phyloP scores from a whole-genome alignment of 306 rosid genomes.

The Vigna trinervia region DNA sequence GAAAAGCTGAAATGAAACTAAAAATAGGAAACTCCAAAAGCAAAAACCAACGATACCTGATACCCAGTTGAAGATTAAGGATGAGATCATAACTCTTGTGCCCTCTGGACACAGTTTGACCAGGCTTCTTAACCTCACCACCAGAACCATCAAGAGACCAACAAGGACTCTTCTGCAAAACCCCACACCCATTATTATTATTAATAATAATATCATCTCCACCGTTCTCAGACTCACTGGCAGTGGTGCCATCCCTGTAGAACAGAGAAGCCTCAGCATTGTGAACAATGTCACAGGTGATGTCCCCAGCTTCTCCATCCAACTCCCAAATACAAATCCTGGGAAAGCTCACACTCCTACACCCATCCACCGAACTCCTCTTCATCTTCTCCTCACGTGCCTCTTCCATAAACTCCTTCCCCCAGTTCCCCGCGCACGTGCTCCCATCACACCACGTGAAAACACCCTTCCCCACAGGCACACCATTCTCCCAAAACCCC shows the following conservation, averaged over 20 bases:
- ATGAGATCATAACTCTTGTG: constrained; percentile 65
- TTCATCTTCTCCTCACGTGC: constrained; percentile 28
- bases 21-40: background rate
- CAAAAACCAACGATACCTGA: constrained; percentile 43
- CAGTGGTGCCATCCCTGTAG: constrained; percentile 45
- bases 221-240: constrained; percentile 29
- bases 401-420: constrained; percentile 40
- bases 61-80: constrained; percentile 60
- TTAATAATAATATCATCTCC: background rate
- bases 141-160: constrained; percentile 44
- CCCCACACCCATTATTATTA: background rate
- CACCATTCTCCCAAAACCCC: constrained; percentile 64
- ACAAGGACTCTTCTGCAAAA: constrained; percentile 45
- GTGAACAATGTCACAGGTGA: constrained; percentile 65
- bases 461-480: constrained; percentile 52
- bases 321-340: constrained; percentile 71
- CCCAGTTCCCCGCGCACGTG: constrained; percentile 43
- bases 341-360: constrained; percentile 51
- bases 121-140: constrained; percentile 61
- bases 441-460: constrained; percentile 50
- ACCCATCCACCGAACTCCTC: constrained; percentile 56
- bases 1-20: background rate
- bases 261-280: constrained; percentile 57
- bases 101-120: constrained; percentile 54
- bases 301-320: constrained; percentile 73